Evolutionary conservation across 2,329 filamentous ascomycete species (phyloP).

Genomic region (Cladobotryum protrusum): DNA sequence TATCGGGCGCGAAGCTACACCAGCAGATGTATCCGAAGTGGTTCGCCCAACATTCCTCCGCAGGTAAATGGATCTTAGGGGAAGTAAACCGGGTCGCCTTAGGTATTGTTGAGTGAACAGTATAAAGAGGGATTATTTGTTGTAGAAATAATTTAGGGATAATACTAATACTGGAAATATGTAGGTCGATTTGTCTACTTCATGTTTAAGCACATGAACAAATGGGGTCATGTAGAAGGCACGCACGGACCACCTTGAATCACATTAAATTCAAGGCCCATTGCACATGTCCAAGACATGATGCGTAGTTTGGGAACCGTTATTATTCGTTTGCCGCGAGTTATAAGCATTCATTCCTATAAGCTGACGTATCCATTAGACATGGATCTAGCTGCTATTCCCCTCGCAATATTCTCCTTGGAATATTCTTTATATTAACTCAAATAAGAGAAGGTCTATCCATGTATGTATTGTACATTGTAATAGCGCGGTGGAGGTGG

Average conservation of each 20-base stretch:
- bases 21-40: not conserved
- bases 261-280: not conserved
- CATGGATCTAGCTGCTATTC: too few relatives aligned
- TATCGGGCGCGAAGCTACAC: slow-evolving; percentile 1
- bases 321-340: too few relatives aligned
- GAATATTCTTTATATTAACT: too few relatives aligned
- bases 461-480: too few relatives aligned
- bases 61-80: not conserved
- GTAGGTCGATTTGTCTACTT: not conserved
- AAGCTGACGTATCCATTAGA: too few relatives aligned
- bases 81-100: not conserved
- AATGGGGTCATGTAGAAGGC: not conserved
- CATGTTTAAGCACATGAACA: not conserved
- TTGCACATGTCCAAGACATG: too few relatives aligned
- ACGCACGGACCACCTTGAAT: not conserved
- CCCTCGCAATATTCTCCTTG: too few relatives aligned
- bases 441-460: too few relatives aligned
- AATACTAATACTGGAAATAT: not conserved
- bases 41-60: not conserved
- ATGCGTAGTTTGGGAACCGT: too few relatives aligned
- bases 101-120: not conserved
- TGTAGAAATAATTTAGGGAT: not conserved
- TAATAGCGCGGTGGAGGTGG: too few relatives aligned
- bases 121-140: not conserved
- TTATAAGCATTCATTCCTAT: too few relatives aligned